Base-by-base conservation (phyloP, 73 alveolate genomes). In the Paramecium bursaria region DNA sequence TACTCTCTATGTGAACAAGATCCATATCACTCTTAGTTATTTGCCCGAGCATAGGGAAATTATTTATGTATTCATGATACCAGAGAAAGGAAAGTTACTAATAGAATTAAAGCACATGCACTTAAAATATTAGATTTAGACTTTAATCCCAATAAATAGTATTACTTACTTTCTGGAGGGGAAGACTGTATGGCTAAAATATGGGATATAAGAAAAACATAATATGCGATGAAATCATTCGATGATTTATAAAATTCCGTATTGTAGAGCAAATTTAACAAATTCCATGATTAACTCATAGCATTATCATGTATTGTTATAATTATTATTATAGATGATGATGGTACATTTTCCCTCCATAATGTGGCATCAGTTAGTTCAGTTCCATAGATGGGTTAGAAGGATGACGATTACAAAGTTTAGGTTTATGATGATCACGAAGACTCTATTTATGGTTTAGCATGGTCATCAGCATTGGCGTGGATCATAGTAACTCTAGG, bases 221-320 rank as follows among this genome's bases (percentile, higher is more conserved):
- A 67, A 33, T 67, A 33, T 39, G 82, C 82, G 44, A 67, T 42
- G 17, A 67, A 67, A 67, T 67, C 82, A n/a, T 35, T 67, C 44
- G 82, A 67, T 21, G 82, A 67, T 4, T 42, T 67, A 3, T 21
- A 67, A 29, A 67, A 67, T 67, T 67, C 82, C 1, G 82, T 67
- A 2, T 67, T 67, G 48, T 39, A 67, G 48, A 35, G 60, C 7
- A 67, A 67, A 67, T 67, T 35, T 67, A 67, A 67, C 44, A 67
- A 42, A 67, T 67, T 67, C 14, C 82, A 67, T 67, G 82, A 67
- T 42, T 67, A 67, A 67, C 35, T 67, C n/a, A 57, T 67, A 39
- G 17, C 60, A 14, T 21, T 67, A 67, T n/a, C 82, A 17, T 67
- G 82, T 67, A 67, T 30, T 2, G 11, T 7, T 7, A 39, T 67